Conservation (phyloP, 1,139 yeast species). For the Kodamaea fungicola region DNA sequence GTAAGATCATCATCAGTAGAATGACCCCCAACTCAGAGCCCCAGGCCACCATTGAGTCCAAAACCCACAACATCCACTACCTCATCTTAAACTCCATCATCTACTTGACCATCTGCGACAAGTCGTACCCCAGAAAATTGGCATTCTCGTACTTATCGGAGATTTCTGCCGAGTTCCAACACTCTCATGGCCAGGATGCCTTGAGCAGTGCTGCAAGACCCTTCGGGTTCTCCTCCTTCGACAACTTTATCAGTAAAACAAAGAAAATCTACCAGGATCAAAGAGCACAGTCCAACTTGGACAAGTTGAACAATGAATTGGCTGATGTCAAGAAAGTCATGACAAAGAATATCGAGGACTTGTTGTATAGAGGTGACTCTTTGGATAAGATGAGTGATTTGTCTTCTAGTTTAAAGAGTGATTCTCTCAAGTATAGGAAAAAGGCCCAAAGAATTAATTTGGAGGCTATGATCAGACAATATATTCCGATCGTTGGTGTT, state of each 20-base stretch:
- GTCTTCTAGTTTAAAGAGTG: conserved; percentile 74
- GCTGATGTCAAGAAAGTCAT: conserved; percentile 92
- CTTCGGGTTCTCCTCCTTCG: conserved; percentile 86
- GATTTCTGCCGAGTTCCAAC: conserved; percentile 75
- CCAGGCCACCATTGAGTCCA: conserved; percentile 82
- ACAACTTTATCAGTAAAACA: conserved; percentile 77
- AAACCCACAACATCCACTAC: conserved; percentile 73
- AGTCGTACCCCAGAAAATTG: conserved; percentile 79
- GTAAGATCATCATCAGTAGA: conserved; percentile 72
- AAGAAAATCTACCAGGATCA: conserved; percentile 87
- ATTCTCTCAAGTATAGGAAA: conserved; percentile 82
- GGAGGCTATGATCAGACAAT: conserved; percentile 84
- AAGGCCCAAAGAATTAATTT: conserved; percentile 90
- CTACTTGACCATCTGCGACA: conserved; percentile 74
- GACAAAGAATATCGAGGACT: conserved; percentile 94
- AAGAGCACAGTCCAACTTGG: conserved; percentile 84
- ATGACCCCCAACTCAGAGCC: conserved; percentile 80
- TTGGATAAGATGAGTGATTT: conserved; percentile 90
- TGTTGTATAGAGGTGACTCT: conserved; percentile 91
- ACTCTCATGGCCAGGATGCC: conserved; percentile 75
- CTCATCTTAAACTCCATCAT: conserved; percentile 60
- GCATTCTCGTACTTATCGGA: conserved; percentile 87
- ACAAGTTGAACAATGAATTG: conserved; percentile 78
- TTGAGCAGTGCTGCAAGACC: conserved; percentile 66
- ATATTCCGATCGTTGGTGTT: conserved; percentile 78